Percentiles rank a stretch among this genome's conserved stretches.
Conservation (phyloP, 805 yeast species). For the Myxozyma geophila region DNA sequence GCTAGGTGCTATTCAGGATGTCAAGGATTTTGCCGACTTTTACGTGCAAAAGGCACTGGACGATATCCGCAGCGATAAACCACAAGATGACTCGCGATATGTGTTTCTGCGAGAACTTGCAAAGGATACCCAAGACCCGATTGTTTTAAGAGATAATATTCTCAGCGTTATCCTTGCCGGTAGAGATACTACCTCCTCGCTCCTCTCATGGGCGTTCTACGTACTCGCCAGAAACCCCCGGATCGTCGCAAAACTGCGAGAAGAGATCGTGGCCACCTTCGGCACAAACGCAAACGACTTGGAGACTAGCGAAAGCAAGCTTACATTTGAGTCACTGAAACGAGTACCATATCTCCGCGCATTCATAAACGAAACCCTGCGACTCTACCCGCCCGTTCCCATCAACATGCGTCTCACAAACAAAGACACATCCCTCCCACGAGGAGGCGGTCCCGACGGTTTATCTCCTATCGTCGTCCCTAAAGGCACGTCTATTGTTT, state of each 20-base stretch:
- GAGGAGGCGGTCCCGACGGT: slow-evolving; percentile 55
- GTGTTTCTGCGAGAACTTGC: background rate
- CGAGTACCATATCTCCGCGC: slow-evolving; percentile 4
- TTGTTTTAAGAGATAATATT: slow-evolving; percentile 54
- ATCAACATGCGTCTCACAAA: slow-evolving; percentile 15
- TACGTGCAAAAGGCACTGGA: slow-evolving; percentile 50
- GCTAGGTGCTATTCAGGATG: slow-evolving; percentile 42
- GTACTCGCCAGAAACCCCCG: slow-evolving; percentile 13
- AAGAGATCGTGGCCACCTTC: slow-evolving; percentile 16
- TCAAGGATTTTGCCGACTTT: slow-evolving; percentile 47
- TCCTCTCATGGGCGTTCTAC: slow-evolving; percentile 15
- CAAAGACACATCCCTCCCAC: slow-evolving; percentile 43
- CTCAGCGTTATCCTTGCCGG: slow-evolving; percentile 45
- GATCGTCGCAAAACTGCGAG: slow-evolving; percentile 15
- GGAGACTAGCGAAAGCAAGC: background rate
- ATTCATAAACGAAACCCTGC: slow-evolving; percentile 17
- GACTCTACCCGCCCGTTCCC: slow-evolving; percentile 26
- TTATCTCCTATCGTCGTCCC: slow-evolving; percentile 48
- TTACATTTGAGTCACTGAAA: slow-evolving; percentile 12
- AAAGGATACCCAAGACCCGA: slow-evolving; percentile 54
- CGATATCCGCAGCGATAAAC: background rate
- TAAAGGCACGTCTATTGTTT: slow-evolving; percentile 52
- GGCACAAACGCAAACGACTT: slow-evolving; percentile 35
- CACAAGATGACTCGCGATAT: background rate
- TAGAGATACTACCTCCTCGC: slow-evolving; percentile 27